These are phyloP conservation scores for Xylogone sp. DNA, from an alignment of 2,329 filamentous ascomycete species.

Conservation along the genomic window DNA sequence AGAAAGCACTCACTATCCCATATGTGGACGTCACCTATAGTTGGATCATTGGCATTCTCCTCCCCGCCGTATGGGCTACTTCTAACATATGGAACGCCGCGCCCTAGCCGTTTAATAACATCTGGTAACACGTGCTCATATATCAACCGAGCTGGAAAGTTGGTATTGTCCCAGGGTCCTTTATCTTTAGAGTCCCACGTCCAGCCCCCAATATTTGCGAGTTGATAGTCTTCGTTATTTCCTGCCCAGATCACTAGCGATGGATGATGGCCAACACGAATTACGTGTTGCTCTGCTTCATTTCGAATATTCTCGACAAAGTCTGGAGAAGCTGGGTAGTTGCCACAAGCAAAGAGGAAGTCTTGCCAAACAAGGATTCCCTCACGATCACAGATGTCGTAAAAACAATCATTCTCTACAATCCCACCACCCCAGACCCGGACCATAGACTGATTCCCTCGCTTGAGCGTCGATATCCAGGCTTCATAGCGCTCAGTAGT, in stretches of 20 bases:
- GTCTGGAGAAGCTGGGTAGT: conserved; percentile 51
- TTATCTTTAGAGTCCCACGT: conserved; percentile 32
- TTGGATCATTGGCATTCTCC: conserved; percentile 64
- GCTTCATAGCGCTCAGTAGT: conserved; percentile 44
- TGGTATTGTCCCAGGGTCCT: conserved; percentile 2
- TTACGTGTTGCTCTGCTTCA: neutral
- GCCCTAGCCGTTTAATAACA: conserved; percentile 64
- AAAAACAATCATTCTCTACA: conserved; percentile 70
- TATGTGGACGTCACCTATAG: conserved; percentile 82
- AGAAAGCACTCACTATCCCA: conserved; percentile 96
- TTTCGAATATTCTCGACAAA: neutral
- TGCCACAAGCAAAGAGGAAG: conserved; percentile 76
- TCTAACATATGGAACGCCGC: conserved; percentile 80
- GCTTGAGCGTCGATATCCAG: conserved; percentile 56
- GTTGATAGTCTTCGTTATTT: conserved; percentile 81
- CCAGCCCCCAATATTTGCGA: conserved; percentile 36
- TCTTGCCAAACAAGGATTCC: conserved; percentile 82
- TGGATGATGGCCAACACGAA: neutral
- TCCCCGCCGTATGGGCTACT: conserved; percentile 54
- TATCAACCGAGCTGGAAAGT: conserved; percentile 3
- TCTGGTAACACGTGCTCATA: conserved; percentile 65
- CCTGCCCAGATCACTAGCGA: conserved; percentile 63
- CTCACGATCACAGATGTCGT: conserved; percentile 71
- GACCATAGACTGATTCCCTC: conserved; percentile 58
- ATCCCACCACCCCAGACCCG: conserved; percentile 71